A percentile compares a stretch with the other conserved stretches of the same genome.
Evolutionary conservation across 2,329 filamentous ascomycete genomes (phyloP).

Genomic region (Berkeleyomyces rouxiae): DNA sequence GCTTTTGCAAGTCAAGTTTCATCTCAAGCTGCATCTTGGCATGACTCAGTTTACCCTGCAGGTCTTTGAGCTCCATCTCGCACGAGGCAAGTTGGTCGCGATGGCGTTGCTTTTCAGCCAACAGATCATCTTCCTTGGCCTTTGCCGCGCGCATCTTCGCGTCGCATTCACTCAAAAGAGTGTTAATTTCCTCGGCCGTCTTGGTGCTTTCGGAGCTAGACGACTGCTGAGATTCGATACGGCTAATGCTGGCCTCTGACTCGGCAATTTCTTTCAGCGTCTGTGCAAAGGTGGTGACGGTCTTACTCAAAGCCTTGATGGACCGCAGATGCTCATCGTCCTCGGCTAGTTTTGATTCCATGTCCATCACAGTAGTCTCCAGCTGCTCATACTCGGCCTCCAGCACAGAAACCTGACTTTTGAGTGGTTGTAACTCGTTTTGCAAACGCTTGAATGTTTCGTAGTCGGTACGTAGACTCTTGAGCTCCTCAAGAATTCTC

Average conservation of each 20-base stretch:
- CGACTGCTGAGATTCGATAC: conserved; percentile 59
- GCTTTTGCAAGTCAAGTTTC: conserved; percentile 51
- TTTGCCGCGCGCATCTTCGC: conserved; percentile 53
- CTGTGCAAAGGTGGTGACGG: conserved; percentile 58
- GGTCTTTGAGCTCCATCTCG: conserved; percentile 62
- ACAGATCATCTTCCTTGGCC: conserved; percentile 46
- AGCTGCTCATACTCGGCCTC: conserved; percentile 45
- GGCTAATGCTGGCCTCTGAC: conserved; percentile 55
- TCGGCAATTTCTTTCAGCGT: conserved; percentile 55
- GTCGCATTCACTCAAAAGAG: conserved; percentile 48
- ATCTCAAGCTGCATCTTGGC: conserved; percentile 64
- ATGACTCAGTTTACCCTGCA: conserved; percentile 53
- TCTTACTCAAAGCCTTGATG: conserved; percentile 58
- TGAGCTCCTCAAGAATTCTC: conserved; percentile 39
- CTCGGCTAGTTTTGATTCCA: conserved; percentile 49
- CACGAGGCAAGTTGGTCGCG: conserved; percentile 50
- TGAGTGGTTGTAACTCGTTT: conserved; percentile 52
- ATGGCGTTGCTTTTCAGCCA: conserved; percentile 52
- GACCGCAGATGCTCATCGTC: conserved; percentile 52
- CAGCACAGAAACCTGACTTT: conserved; percentile 43
- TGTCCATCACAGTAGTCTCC: conserved; percentile 45
- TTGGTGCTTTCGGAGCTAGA: conserved; percentile 28
- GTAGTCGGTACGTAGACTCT: conserved; percentile 47
- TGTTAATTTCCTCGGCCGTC: conserved; percentile 64
- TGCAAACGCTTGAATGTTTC: conserved; percentile 58